Percentiles rank a stretch among this genome's conserved stretches.
phyloP scores from a whole-genome alignment of 495 filamentous ascomycete species.

The Penicillium pancosmium region DNA sequence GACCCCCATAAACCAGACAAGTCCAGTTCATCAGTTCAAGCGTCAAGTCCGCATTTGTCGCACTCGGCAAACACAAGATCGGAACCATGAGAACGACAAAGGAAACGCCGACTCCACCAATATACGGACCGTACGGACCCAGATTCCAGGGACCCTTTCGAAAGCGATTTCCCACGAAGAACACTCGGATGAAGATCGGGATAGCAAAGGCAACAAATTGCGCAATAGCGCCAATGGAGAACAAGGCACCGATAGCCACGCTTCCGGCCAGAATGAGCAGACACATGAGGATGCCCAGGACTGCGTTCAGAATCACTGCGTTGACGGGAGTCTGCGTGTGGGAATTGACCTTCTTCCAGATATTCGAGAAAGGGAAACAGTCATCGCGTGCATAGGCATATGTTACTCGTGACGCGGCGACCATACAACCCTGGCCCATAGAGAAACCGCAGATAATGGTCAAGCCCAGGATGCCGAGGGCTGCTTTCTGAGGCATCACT shows the following conservation, averaged over 20 bases:
- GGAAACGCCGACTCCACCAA: conserved; percentile 60
- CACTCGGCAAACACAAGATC: conserved; percentile 70
- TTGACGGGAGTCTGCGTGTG: conserved; percentile 74
- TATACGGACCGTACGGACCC: conserved; percentile 61
- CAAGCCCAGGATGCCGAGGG: conserved; percentile 66
- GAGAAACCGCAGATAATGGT: conserved; percentile 78
- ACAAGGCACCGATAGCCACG: conserved; percentile 71
- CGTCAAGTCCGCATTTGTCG: conserved; percentile 58
- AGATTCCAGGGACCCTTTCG: conserved; percentile 75
- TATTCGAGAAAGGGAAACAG: conserved; percentile 67
- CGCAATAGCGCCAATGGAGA: conserved; percentile 75
- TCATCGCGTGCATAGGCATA: conserved; percentile 82
- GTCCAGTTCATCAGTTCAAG: conserved; percentile 76
- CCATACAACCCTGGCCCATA: conserved; percentile 85
- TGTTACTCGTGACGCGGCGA: conserved; percentile 75
- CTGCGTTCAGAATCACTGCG: conserved; percentile 72
- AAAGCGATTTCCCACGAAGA: conserved; percentile 73
- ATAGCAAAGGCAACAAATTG: conserved; percentile 75
- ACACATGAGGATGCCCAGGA: conserved; percentile 64
- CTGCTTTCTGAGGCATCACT: conserved; percentile 64
- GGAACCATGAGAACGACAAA: conserved; percentile 77
- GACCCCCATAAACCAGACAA: conserved; percentile 70
- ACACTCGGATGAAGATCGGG: conserved; percentile 74
- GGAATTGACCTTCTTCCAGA: conserved; percentile 68
- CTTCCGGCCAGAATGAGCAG: conserved; percentile 70